Base-by-base conservation (phyloP, 768 basidiomycete genomes). In the Xerocomellus amylosporus region DNA sequence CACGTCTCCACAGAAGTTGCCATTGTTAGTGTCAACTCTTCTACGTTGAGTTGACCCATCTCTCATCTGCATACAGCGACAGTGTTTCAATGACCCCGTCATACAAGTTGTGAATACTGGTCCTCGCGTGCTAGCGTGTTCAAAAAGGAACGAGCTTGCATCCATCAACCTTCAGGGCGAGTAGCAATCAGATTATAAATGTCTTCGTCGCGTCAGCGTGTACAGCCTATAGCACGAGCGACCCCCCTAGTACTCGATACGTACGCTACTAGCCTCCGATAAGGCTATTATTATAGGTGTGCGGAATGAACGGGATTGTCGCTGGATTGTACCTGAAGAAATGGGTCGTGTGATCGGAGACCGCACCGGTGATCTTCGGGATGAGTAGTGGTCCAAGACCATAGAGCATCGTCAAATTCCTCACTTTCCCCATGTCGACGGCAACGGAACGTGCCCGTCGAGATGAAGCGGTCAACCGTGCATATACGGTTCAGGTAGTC, bases 401-500 rank as follows among this genome's bases (percentile, higher is more conserved):
- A 33, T 46, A 28, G 46, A 30, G 44, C 36, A 31, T 49, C 17
- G 22, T 37, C 33, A 45, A 0, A 39, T 39, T 20, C 36, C 33
- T 26, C 47, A 49, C 43, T 12, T 46, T 51, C 30, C 42, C 39
- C 57, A 72, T 72, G 69, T 58, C 67, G 31, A 68, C 49, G 15
- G 51, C 53, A 17, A 40, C 52, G 12, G 56, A 58, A 51, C 74
- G 74, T 58, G 70, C 73, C 49, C 78, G 76, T 54, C 74, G 78
- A 36, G 74, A 75, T 48, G 76, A 81, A 65, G 81, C 84, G 54
- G 77, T 80, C 46, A 78, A 87, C 20, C 73, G 72, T 60, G 86
- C 86, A 33, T 79, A 87, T 54, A 70, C 72, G 41, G 59, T 88
- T 19, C 86, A 87, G 63, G 74, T 78, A n/a, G 75, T 68, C 55